Base-by-base conservation (phyloP, 2,329 filamentous ascomycete genomes). In the Colletotrichum sp. region DNA sequence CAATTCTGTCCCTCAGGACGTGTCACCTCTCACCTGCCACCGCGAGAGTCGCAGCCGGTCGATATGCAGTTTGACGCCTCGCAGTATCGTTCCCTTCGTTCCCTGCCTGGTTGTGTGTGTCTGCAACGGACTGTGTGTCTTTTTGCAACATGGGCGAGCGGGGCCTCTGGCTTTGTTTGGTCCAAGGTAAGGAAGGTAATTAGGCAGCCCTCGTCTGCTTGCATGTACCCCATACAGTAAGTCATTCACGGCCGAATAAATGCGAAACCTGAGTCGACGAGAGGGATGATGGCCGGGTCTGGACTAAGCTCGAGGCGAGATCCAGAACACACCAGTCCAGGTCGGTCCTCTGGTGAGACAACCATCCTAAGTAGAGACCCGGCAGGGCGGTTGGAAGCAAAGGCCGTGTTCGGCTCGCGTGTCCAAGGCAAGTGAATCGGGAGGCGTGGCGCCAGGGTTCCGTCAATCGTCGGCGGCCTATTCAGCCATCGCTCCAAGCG, bases 1-100 rank as follows among this genome's bases (percentile, higher is more conserved):
- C 55, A 71, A 36, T 21, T 52, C 30, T 60, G 68, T 62, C 61
- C 61, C 26, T 30, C 52, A 38, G 67, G 34, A 66, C 55, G n/a
- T 75, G 62, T 75, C 72, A 75, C 30, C 24, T 67, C 62, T 68
- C 73, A 73, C 34, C 48, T 68, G 64, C 70, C 70, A 75, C 66
- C 38, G 24, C 56, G 38, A 58, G 48, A 21, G 56, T 75, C 34
- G 73, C 64, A 68, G 55, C 68, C 61, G 69, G 68, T 36, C 72
- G n/a, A 28, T 58, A 58, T 71, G 72, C 61, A 66, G 36, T 48
- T 66, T 60, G 61, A n/a, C 30, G 56, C 62, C 21, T 68, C 56
- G 30, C 56, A 38, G 24, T n/a, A 30, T 43, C 16, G 32, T 24
- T 36, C 66, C 66, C 32, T 15, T 58, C 21, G 6, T 48, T 48